Conservation (phyloP, 2,329 filamentous ascomycete genomes). For the Dothidotthia symphoricarpi region DNA sequence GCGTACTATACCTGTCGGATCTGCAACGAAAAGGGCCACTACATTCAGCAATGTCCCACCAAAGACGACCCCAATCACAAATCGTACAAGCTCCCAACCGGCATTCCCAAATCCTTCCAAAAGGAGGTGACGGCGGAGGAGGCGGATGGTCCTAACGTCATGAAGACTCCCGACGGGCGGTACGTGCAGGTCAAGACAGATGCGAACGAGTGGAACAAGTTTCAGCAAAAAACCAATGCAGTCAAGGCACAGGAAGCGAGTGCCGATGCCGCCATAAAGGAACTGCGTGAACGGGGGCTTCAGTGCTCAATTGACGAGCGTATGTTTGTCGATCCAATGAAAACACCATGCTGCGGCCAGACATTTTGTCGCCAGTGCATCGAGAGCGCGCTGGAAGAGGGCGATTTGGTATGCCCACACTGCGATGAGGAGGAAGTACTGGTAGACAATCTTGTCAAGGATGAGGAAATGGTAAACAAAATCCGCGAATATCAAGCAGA, state of each 20-base stretch:
- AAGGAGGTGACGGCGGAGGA: slow-evolving; percentile 57
- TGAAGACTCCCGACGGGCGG: slow-evolving; percentile 97
- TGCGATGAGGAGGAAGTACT: slow-evolving; percentile 89
- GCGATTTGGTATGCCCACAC: slow-evolving; percentile 91
- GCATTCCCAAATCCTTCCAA: slow-evolving; percentile 91
- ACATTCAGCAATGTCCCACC: slow-evolving; percentile 98
- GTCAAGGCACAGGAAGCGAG: slow-evolving; percentile 79
- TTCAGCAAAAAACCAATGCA: slow-evolving; percentile 89
- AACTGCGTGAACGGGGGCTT: slow-evolving; percentile 81
- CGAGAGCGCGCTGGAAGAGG: slow-evolving; percentile 96
- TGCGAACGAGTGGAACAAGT: slow-evolving; percentile 94
- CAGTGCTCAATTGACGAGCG: slow-evolving; percentile 96
- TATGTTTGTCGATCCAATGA: slow-evolving; percentile 97
- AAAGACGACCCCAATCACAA: slow-evolving; percentile 97
- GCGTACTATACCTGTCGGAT: slow-evolving; percentile 95
- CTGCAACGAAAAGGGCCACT: slow-evolving; percentile 97
- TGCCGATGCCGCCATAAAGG: slow-evolving; percentile 74
- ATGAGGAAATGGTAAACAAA: slow-evolving; percentile 74
- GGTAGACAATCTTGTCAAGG: slow-evolving; percentile 75
- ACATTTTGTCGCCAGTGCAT: slow-evolving; percentile 99
- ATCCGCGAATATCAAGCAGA: slow-evolving; percentile 71
- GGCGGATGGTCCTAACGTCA: slow-evolving; percentile 53
- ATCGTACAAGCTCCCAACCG: slow-evolving; percentile 93
- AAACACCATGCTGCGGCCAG: slow-evolving; percentile 97
- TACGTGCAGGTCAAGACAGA: slow-evolving; percentile 96